A percentile compares a stretch with the other conserved stretches of the same genome.
phyloP scores from a whole-genome alignment of 495 filamentous ascomycete genomes.

The Pseudotulostoma volvatum region DNA sequence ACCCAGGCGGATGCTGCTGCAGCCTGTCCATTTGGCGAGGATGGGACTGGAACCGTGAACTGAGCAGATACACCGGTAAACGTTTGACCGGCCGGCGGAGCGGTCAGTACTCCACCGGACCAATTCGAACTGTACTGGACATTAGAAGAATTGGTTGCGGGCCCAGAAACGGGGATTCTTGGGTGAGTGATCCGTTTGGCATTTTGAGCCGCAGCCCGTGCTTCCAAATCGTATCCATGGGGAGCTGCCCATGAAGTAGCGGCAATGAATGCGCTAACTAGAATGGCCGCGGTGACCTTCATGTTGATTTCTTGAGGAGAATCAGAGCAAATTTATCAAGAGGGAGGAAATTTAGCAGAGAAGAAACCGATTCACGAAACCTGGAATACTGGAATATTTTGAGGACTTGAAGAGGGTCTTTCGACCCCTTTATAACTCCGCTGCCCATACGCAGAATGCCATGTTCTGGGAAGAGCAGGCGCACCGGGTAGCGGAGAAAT shows the following conservation, averaged over 20 bases:
- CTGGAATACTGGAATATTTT: too few species aligned
- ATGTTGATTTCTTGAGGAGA: too few species aligned
- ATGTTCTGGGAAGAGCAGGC: too few species aligned
- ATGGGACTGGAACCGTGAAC: conserved; percentile 38
- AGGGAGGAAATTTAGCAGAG: too few species aligned
- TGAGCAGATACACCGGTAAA: conserved; percentile 38
- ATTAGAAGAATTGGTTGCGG: conserved; percentile 15
- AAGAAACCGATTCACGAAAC: too few species aligned
- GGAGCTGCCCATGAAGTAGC: conserved; percentile 13
- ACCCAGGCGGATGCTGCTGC: conserved; percentile 43
- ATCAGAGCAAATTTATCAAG: too few species aligned
- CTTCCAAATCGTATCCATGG: conserved; percentile 8
- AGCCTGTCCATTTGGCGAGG: conserved; percentile 20
- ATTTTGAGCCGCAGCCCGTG: conserved; percentile 5
- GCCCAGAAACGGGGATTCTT: conserved; percentile 12
- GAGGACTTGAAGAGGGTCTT: too few species aligned
- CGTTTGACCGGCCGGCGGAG: conserved; percentile 18
- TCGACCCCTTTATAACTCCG: too few species aligned
- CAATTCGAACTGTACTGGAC: conserved; percentile 42
- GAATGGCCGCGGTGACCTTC: background rate
- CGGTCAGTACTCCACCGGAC: conserved; percentile 38
- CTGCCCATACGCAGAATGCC: too few species aligned
- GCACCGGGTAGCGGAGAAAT: too few species aligned
- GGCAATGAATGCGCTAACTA: conserved; percentile 9
- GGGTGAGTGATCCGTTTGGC: conserved; percentile 10